Conservation (phyloP, 2,329 filamentous ascomycete species). For the Trichocomaceae sp. region DNA sequence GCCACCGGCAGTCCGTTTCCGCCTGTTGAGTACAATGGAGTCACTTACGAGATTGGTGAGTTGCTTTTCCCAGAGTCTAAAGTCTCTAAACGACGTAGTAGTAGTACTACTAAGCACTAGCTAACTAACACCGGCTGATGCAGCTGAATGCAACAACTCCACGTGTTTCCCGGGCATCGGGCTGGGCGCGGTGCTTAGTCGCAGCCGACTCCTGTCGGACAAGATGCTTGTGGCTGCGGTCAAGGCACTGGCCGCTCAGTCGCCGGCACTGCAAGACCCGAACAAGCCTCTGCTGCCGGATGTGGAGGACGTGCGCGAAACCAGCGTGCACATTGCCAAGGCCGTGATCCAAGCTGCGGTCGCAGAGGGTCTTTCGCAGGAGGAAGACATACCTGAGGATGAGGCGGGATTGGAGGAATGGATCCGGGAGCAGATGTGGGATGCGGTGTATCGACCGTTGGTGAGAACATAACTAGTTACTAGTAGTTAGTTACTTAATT, state of each 20-base stretch:
- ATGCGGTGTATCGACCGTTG: constrained; percentile 31
- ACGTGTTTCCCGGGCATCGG: constrained; percentile 82
- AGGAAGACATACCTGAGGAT: constrained; percentile 55
- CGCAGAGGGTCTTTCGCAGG: constrained; percentile 60
- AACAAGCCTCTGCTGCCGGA: constrained; percentile 67
- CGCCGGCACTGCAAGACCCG: constrained; percentile 61
- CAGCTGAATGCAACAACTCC: constrained; percentile 81
- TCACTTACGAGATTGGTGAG: constrained; percentile 50
- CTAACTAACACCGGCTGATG: too few species aligned
- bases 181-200: constrained; percentile 66
- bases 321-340: constrained; percentile 70
- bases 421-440: constrained; percentile 40
- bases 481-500: not conserved
- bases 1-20: constrained; percentile 79
- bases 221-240: constrained; percentile 77
- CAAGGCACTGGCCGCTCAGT: constrained; percentile 62
- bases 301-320: constrained; percentile 64
- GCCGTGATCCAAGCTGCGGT: constrained; percentile 54
- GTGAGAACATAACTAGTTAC: constrained; percentile 14
- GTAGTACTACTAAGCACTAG: too few species aligned
- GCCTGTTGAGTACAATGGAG: constrained; percentile 57
- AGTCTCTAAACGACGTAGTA: constrained; percentile 1
- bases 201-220: constrained; percentile 61
- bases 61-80: too few species aligned
- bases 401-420: constrained; percentile 32